phyloP scores from a whole-genome alignment of 2,329 filamentous ascomycete genomes.

The Hysterium pulicare region DNA sequence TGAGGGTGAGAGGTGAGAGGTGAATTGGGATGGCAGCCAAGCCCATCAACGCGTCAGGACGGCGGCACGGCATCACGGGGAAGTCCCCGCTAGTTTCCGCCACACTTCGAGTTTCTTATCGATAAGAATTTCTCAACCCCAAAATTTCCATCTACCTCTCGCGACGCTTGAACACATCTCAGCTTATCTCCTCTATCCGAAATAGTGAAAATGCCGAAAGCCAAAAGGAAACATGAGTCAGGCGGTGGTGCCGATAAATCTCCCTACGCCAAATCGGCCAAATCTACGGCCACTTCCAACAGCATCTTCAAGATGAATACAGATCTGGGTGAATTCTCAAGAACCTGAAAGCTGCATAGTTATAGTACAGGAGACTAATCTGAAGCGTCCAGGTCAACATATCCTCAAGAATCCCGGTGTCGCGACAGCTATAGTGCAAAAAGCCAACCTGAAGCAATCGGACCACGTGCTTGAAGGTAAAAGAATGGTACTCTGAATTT shows the following conservation, averaged over 20 bases:
- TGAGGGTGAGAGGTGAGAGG: no score
- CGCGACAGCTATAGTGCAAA: conserved; percentile 76
- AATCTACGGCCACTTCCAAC: conserved; percentile 57
- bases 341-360: no score
- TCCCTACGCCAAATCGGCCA: conserved; percentile 45
- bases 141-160: neutral
- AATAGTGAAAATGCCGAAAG: conserved; percentile 48
- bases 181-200: no score
- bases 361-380: no score
- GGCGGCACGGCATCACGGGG: no score
- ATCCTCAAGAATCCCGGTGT: conserved; percentile 80
- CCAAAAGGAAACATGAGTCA: conserved; percentile 35
- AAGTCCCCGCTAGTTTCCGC: no score
- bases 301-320: conserved; percentile 98
- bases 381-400: no score
- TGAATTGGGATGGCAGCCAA: no score
- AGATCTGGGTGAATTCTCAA: conserved; percentile 78
- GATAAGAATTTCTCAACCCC: neutral
- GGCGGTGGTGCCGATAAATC: conserved; percentile 25
- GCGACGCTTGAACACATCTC: no score
- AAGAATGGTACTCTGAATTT: conserved; percentile 49
- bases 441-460: conserved; percentile 85
- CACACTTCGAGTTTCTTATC: neutral
- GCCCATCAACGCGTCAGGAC: no score
- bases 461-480: conserved; percentile 54